Conservation (phyloP, 2,329 filamentous ascomycete species). For the Leptographium procerum region DNA sequence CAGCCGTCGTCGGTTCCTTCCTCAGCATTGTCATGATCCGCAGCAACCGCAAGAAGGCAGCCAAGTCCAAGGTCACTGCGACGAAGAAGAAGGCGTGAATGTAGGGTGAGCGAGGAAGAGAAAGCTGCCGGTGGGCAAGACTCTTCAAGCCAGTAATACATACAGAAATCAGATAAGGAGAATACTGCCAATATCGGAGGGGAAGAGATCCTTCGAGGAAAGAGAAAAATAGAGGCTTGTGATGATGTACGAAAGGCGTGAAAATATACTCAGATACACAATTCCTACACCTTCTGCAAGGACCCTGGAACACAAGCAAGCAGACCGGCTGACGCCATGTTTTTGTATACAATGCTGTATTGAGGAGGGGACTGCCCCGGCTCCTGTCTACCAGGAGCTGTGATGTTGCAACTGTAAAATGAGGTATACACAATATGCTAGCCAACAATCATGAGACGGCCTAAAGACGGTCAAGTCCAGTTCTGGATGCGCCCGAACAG, state of each 20-base stretch:
- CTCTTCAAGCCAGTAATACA: no score
- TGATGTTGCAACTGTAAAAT: background rate
- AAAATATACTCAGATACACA: no score
- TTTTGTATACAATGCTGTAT: background rate
- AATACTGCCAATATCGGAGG: no score
- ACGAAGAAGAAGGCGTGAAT: conserved; percentile 71
- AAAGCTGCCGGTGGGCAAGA: background rate
- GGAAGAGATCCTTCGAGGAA: no score
- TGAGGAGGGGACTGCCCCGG: background rate
- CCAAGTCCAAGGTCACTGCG: conserved; percentile 70
- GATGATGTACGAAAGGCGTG: no score
- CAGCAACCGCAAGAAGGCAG: conserved; percentile 94
- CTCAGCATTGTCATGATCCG: conserved; percentile 96
- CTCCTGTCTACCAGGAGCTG: background rate
- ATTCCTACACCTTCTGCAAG: no score
- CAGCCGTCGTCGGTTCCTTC: conserved; percentile 91
- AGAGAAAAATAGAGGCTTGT: no score
- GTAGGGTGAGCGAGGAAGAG: conserved; percentile 16
- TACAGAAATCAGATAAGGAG: no score
- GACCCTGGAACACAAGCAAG: no score
- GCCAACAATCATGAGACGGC: background rate
- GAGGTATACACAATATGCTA: background rate
- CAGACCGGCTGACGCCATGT: background rate
- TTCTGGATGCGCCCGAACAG: no score
- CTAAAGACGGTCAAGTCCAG: background rate